Conservation (phyloP, 306 rosid species). For the barrel medic (Medicago truncatula) region DNA sequence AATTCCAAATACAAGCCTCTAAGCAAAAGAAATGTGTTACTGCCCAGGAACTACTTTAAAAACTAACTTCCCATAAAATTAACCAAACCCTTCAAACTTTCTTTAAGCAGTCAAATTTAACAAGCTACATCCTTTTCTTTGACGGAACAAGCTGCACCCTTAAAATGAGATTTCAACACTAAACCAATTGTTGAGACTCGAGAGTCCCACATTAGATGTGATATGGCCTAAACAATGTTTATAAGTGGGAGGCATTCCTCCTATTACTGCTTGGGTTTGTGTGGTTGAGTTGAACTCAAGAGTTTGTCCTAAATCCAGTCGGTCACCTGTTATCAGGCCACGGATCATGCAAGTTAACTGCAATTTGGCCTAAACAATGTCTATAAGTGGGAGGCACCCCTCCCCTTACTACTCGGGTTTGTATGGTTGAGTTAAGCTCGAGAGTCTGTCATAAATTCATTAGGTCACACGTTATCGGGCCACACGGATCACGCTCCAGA, state of each 20-base stretch:
- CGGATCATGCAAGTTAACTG: not conserved
- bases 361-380: not conserved
- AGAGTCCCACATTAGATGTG: not conserved
- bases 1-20: conserved; percentile 38
- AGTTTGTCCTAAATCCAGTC: not conserved
- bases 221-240: not conserved
- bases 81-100: conserved; percentile 13
- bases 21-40: conserved; percentile 30
- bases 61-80: not conserved
- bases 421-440: not conserved
- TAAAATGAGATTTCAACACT: conserved; percentile 10
- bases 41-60: not conserved
- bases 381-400: not conserved
- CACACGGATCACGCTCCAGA: not conserved
- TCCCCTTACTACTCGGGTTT: not conserved
- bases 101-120: conserved; percentile 13
- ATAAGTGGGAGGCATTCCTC: not conserved
- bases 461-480: not conserved
- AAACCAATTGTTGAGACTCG: not conserved
- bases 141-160: not conserved
- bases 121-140: not conserved
- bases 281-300: not conserved
- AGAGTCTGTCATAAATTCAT: not conserved
- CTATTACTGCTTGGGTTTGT: not conserved
- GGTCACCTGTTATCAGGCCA: not conserved